phyloP scores from a whole-genome alignment of 202 grass and related monocot species.

The Musa balbisiana region DNA sequence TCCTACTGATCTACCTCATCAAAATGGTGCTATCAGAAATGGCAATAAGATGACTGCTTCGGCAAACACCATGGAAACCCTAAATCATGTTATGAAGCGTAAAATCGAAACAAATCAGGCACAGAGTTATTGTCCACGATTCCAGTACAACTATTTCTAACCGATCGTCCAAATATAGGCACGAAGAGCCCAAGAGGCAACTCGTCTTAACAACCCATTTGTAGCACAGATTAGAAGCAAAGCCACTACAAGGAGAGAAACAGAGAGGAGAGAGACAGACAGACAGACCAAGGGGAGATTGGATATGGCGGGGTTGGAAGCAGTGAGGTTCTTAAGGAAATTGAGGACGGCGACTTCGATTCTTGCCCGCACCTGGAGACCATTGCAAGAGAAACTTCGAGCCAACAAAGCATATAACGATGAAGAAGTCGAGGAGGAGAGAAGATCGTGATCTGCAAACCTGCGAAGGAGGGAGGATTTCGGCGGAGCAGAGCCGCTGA shows the following conservation, averaged over 20 bases:
- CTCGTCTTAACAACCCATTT: too few species aligned
- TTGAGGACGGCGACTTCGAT: constrained; percentile 89
- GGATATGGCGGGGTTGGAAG: constrained; percentile 53
- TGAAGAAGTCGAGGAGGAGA: not conserved
- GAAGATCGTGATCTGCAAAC: constrained; percentile 5
- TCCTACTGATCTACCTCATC: constrained; percentile 43
- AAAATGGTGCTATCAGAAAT: not conserved
- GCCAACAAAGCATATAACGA: not conserved
- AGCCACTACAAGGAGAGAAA: not conserved
- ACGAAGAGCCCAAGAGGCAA: not conserved
- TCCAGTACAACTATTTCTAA: too few species aligned
- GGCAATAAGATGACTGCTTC: not conserved
- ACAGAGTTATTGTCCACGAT: too few species aligned
- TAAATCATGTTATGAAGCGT: not conserved
- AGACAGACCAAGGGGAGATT: constrained; percentile 46
- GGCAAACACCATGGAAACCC: not conserved
- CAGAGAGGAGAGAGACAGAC: not conserved
- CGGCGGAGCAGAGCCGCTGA: constrained; percentile 75
- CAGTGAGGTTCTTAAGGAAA: constrained; percentile 52
- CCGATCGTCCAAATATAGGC: too few species aligned
- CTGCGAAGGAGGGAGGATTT: constrained; percentile 61
- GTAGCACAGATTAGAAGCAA: not conserved
- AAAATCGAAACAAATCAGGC: too few species aligned
- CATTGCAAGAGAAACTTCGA: not conserved
- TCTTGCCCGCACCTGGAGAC: constrained; percentile 51